Percentiles rank a stretch among this genome's conserved stretches.
Evolutionary conservation across 164 flowering plant genomes (phyloP).

Genomic region (Piper longum): DNA sequence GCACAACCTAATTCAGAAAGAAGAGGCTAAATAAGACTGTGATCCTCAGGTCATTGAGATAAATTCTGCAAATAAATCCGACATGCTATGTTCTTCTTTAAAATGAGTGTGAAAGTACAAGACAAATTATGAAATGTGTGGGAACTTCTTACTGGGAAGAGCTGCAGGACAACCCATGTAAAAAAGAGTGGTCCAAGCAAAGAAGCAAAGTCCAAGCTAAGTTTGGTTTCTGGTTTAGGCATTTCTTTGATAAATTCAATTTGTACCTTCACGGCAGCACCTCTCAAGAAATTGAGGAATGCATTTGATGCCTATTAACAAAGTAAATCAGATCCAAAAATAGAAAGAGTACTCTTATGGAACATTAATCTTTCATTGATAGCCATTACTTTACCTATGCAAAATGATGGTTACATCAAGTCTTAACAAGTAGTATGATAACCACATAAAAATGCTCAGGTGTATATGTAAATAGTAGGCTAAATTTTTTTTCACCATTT

Average conservation of each 20-base stretch:
- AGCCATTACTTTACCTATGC: not conserved
- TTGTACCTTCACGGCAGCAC: slow-evolving; percentile 37
- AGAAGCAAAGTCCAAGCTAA: slow-evolving; percentile 63
- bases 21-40: not conserved
- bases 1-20: slow-evolving; percentile 35
- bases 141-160: slow-evolving; percentile 60
- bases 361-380: not conserved
- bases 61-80: too few species aligned
- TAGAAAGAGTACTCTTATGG: not conserved
- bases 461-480: not conserved
- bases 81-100: not conserved
- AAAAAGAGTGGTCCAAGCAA: slow-evolving; percentile 77
- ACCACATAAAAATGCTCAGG: not conserved
- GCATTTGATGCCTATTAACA: slow-evolving; percentile 69
- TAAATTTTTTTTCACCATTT: not conserved
- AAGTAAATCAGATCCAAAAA: not conserved
- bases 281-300: slow-evolving; percentile 50
- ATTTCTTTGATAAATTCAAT: slow-evolving; percentile 84
- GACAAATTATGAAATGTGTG: not conserved
- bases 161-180: slow-evolving; percentile 65
- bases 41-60: not conserved
- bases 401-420: not conserved
- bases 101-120: not conserved
- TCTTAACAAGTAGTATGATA: not conserved
- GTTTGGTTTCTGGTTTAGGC: slow-evolving; percentile 58